phyloP scores from a whole-genome alignment of 2,329 filamentous ascomycete species.

The Cladophialophora exuberans region DNA sequence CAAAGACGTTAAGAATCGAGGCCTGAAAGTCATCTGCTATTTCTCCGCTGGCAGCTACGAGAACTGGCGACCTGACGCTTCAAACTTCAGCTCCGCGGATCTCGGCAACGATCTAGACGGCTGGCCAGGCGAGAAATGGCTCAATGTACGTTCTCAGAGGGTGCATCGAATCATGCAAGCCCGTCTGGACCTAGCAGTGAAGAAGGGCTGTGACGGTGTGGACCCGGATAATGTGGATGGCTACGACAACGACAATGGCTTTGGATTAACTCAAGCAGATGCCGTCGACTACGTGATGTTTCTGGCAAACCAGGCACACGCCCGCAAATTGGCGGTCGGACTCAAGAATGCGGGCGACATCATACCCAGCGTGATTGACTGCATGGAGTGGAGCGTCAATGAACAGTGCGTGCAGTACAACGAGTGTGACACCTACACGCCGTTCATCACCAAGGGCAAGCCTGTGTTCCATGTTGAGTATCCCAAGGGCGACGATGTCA shows the following conservation, averaged over 20 bases:
- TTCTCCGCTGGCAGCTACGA: slow-evolving; percentile 74
- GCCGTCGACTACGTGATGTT: slow-evolving; percentile 64
- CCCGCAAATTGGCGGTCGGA: slow-evolving; percentile 63
- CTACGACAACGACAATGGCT: slow-evolving; percentile 66
- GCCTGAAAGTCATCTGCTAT: slow-evolving; percentile 72
- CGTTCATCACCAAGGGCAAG: slow-evolving; percentile 64
- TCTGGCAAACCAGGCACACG: slow-evolving; percentile 59
- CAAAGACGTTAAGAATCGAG: slow-evolving; percentile 50
- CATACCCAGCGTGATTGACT: slow-evolving; percentile 53
- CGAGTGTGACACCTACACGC: slow-evolving; percentile 62
- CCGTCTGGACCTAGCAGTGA: slow-evolving; percentile 61
- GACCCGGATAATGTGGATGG: slow-evolving; percentile 74
- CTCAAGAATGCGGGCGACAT: slow-evolving; percentile 71
- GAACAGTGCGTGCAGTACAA: slow-evolving; percentile 67
- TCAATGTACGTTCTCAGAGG: slow-evolving; percentile 60
- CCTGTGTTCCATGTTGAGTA: slow-evolving; percentile 78
- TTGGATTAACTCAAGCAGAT: slow-evolving; percentile 60
- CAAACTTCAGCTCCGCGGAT: slow-evolving; percentile 58
- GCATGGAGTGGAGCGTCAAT: slow-evolving; percentile 69
- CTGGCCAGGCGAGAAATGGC: slow-evolving; percentile 70
- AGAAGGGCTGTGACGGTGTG: slow-evolving; percentile 69
- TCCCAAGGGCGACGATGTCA: slow-evolving; percentile 53
- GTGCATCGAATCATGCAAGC: slow-evolving; percentile 68
- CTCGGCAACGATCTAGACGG: slow-evolving; percentile 62
- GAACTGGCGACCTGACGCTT: slow-evolving; percentile 62